Percentiles rank a stretch among this genome's conserved stretches.
phyloP scores from a whole-genome alignment of 2,329 filamentous ascomycete genomes.

The Emmonsiellopsis sp. region DNA sequence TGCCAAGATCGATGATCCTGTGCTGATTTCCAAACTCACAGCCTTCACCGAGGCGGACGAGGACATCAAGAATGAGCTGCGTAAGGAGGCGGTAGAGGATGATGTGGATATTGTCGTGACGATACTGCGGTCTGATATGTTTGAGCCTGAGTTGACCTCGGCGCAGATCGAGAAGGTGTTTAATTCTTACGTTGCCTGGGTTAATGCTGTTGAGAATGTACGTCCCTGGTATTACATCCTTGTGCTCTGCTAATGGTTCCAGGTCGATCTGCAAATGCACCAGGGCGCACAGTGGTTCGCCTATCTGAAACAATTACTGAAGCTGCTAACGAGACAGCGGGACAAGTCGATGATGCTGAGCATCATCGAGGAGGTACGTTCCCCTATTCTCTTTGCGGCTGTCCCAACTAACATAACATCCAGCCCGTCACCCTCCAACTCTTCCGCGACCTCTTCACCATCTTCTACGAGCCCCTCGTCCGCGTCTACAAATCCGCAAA shows the following conservation, averaged over 20 bases:
- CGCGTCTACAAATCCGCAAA: constrained; percentile 98
- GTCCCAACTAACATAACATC: constrained; percentile 5
- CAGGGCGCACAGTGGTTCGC: constrained; percentile 88
- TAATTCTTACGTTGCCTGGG: constrained; percentile 95
- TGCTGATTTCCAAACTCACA: constrained; percentile 72
- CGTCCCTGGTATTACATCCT: not conserved
- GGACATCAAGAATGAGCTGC: constrained; percentile 61
- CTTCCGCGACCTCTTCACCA: constrained; percentile 92
- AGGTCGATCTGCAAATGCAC: constrained; percentile 73
- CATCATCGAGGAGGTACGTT: constrained; percentile 69
- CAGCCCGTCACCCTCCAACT: constrained; percentile 86
- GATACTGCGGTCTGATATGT: constrained; percentile 67
- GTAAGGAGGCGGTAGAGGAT: constrained; percentile 62
- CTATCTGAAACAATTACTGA: constrained; percentile 86
- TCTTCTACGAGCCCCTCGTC: constrained; percentile 96
- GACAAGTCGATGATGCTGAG: constrained; percentile 97
- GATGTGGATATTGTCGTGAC: constrained; percentile 77
- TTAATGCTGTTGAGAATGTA: constrained; percentile 78
- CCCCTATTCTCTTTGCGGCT: not conserved
- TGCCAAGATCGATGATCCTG: constrained; percentile 68
- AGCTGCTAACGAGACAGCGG: constrained; percentile 78
- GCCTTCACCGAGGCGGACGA: constrained; percentile 69
- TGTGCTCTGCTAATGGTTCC: not conserved
- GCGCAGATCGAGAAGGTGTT: constrained; percentile 76
- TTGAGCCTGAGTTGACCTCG: constrained; percentile 60